A percentile compares a stretch with the other conserved stretches of the same genome.
Evolutionary conservation across 192 early-diverging fungal genomes (phyloP).

Genomic region (Linderina pennispora): DNA sequence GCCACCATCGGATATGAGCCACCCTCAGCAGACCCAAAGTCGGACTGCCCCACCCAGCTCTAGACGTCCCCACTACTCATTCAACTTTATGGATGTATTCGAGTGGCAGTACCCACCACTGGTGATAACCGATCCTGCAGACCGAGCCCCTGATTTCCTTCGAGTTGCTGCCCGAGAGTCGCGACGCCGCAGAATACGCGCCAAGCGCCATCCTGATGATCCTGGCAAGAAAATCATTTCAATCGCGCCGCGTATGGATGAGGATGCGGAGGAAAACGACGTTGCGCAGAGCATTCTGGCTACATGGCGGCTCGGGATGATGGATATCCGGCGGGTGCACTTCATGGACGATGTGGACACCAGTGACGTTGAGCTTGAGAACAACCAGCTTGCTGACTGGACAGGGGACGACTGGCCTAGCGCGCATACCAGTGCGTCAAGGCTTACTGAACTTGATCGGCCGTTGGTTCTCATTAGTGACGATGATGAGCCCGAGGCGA

Average conservation of each 20-base stretch:
- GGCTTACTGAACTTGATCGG: too few species aligned
- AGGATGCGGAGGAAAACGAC: slow-evolving; percentile 9
- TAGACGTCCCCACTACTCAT: slow-evolving; percentile 5
- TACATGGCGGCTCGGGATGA: slow-evolving; percentile 32
- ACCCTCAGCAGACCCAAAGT: background rate
- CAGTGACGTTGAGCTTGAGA: slow-evolving; percentile 6
- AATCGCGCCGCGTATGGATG: slow-evolving; percentile 11
- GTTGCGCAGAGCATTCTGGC: slow-evolving; percentile 26
- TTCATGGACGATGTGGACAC: slow-evolving; percentile 25
- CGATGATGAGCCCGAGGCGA: slow-evolving; percentile 36
- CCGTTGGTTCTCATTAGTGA: slow-evolving; percentile 41
- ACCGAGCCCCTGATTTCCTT: slow-evolving; percentile 24
- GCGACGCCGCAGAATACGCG: slow-evolving; percentile 15
- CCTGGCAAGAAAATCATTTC: slow-evolving; percentile 21
- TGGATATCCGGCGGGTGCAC: slow-evolving; percentile 39
- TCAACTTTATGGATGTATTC: slow-evolving; percentile 40
- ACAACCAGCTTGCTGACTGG: background rate
- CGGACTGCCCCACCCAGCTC: background rate
- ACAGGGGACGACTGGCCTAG: slow-evolving; percentile 3
- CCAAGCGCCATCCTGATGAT: slow-evolving; percentile 15
- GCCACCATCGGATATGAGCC: background rate
- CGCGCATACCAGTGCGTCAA: background rate
- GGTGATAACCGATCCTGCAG: slow-evolving; percentile 6
- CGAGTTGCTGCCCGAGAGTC: slow-evolving; percentile 33
- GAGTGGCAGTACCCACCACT: slow-evolving; percentile 37